Conservation (phyloP, 768 basidiomycete species). For the Termitomyces sp. region DNA sequence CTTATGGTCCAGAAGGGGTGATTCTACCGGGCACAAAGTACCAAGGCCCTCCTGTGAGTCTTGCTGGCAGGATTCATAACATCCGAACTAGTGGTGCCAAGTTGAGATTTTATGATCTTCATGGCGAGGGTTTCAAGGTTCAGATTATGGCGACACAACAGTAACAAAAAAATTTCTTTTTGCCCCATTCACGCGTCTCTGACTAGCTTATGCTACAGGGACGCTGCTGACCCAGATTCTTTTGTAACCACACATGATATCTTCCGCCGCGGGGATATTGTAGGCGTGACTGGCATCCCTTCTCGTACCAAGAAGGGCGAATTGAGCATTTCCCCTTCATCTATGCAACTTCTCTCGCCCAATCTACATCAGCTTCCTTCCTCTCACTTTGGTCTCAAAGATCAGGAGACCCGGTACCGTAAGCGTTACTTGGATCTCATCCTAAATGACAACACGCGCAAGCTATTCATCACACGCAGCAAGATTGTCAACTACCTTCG, state of each 20-base stretch:
- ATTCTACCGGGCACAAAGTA: conserved; percentile 66
- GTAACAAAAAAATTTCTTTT: conserved; percentile 37
- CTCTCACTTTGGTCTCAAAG: conserved; percentile 89
- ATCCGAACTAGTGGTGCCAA: conserved; percentile 80
- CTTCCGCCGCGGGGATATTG: conserved; percentile 94
- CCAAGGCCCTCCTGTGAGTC: conserved; percentile 47
- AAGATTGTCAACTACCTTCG: conserved; percentile 91
- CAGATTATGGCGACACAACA: conserved; percentile 92
- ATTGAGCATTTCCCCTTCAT: conserved; percentile 78
- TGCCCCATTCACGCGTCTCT: not conserved
- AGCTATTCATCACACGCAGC: conserved; percentile 86
- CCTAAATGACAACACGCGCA: conserved; percentile 84
- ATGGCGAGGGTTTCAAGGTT: conserved; percentile 87
- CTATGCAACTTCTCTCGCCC: conserved; percentile 87
- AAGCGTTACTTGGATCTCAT: conserved; percentile 99
- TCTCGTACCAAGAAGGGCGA: conserved; percentile 95
- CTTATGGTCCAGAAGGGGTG: conserved; percentile 70
- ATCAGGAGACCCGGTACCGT: conserved; percentile 95
- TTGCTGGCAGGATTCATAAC: conserved; percentile 91
- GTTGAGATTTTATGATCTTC: conserved; percentile 91
- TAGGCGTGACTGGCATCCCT: conserved; percentile 86
- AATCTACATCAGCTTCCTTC: conserved; percentile 96
- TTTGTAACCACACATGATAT: conserved; percentile 75
- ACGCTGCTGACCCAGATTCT: conserved; percentile 53
- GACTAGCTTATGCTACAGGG: conserved; percentile 33